phyloP scores from a whole-genome alignment of 1,284 basidiomycete genomes.

The Cryptococcus sp. region DNA sequence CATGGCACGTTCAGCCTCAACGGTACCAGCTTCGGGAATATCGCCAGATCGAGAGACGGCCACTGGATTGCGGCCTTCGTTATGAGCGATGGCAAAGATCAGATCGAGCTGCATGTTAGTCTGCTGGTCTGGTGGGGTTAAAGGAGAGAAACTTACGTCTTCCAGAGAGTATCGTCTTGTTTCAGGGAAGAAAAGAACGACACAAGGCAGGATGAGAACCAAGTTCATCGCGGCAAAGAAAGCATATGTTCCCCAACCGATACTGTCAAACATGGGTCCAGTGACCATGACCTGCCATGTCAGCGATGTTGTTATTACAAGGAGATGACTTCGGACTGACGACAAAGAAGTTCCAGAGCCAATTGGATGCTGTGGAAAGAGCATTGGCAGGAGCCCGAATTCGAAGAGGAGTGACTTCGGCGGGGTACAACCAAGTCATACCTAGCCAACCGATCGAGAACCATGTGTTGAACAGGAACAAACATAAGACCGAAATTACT shows the following conservation, averaged over 20 bases:
- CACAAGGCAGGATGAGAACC: slow-evolving; percentile 32
- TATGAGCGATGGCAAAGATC: slow-evolving; percentile 34
- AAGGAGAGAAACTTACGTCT: slow-evolving; percentile 5
- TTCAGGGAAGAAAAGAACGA: slow-evolving; percentile 26
- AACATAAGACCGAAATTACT: slow-evolving; percentile 41
- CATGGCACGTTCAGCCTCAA: slow-evolving; percentile 33
- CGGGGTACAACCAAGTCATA: slow-evolving; percentile 40
- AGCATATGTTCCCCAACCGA: slow-evolving; percentile 38
- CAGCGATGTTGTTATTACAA: too few species aligned
- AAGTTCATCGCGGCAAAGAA: slow-evolving; percentile 39
- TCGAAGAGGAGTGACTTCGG: slow-evolving; percentile 48
- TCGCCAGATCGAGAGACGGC: slow-evolving; percentile 6
- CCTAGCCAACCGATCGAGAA: background rate
- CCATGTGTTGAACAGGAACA: slow-evolving; percentile 47
- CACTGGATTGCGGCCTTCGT: slow-evolving; percentile 24
- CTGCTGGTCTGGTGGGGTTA: background rate
- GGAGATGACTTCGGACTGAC: background rate
- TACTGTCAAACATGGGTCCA: slow-evolving; percentile 36
- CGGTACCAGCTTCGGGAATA: slow-evolving; percentile 21
- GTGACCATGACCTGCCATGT: slow-evolving; percentile 37
- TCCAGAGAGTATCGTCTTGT: slow-evolving; percentile 31
- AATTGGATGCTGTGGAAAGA: slow-evolving; percentile 59
- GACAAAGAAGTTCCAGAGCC: slow-evolving; percentile 37
- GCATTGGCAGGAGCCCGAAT: slow-evolving; percentile 66
- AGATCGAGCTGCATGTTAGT: too few species aligned